Percentiles rank a stretch among this genome's conserved stretches.
phyloP scores from a whole-genome alignment of 495 filamentous ascomycete genomes.

The Acidiella bohemica region DNA sequence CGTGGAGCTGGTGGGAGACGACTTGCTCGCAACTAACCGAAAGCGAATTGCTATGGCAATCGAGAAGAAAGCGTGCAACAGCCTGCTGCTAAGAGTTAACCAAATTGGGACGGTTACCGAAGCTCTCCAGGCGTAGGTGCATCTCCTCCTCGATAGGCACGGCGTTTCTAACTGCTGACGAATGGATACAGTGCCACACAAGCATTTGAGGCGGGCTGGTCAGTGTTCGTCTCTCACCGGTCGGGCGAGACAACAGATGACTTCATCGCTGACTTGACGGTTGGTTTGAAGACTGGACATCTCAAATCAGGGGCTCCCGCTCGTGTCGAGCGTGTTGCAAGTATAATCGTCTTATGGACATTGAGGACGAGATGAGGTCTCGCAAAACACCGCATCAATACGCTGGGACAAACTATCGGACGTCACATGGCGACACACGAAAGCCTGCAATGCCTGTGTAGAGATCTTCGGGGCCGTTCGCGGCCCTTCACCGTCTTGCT shows the following conservation, averaged over 20 bases:
- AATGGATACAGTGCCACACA: neutral
- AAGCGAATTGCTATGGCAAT: neutral
- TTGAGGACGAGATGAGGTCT: constrained; percentile 5
- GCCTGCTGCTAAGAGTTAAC: constrained; percentile 8
- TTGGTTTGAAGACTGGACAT: constrained; percentile 5
- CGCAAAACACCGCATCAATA: neutral
- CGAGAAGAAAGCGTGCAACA: constrained; percentile 8
- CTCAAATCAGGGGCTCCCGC: constrained; percentile 8
- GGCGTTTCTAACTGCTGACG: neutral
- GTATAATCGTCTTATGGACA: constrained; percentile 15
- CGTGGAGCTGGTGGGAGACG: constrained; percentile 11
- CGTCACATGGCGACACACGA: too few relatives aligned
- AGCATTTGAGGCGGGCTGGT: constrained; percentile 2
- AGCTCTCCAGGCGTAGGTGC: constrained; percentile 6
- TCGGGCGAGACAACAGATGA: constrained; percentile 13
- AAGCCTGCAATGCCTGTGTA: too few relatives aligned
- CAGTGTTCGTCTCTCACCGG: constrained; percentile 10
- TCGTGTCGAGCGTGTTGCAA: constrained; percentile 10
- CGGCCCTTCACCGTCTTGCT: too few relatives aligned
- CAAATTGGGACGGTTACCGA: constrained; percentile 11
- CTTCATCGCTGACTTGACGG: constrained; percentile 13
- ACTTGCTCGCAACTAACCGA: constrained; percentile 10
- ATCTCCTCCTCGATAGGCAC: neutral
- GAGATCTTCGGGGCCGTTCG: too few relatives aligned
- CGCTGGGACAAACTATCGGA: constrained; percentile 3